Conservation (phyloP, 306 rosid species). For the Quercus alba region DNA sequence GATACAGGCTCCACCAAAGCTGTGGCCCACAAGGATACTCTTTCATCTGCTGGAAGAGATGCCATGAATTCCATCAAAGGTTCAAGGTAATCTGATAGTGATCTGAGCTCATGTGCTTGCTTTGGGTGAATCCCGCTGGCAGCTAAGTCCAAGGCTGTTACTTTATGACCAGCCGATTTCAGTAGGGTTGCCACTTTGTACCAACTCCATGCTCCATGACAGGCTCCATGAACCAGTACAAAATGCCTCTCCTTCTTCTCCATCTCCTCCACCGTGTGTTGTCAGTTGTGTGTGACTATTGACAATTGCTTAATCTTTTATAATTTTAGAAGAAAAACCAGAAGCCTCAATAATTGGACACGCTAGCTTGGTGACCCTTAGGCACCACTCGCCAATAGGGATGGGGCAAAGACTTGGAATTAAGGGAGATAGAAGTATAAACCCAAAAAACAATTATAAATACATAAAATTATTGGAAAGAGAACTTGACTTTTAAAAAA, state of each 20-base stretch:
- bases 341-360: too few relatives aligned
- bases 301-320: too few relatives aligned
- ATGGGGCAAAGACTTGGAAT: rapidly evolving
- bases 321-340: too few relatives aligned
- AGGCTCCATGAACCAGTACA: conserved; percentile 57
- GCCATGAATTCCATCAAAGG: conserved; percentile 44
- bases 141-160: conserved; percentile 52
- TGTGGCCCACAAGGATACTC: conserved; percentile 59
- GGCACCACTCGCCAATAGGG: too few relatives aligned
- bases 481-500: too few relatives aligned
- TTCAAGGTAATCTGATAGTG: conserved; percentile 32
- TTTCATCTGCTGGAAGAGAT: conserved; percentile 28
- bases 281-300: too few relatives aligned
- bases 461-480: too few relatives aligned
- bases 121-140: conserved; percentile 48
- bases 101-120: conserved; percentile 28
- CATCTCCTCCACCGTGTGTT: background rate
- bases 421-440: rapidly evolving
- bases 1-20: conserved; percentile 46
- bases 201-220: conserved; percentile 76
- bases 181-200: conserved; percentile 37
- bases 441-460: too few relatives aligned
- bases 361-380: too few relatives aligned
- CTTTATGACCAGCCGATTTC: conserved; percentile 39
- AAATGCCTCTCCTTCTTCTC: conserved; percentile 22